Conservation (phyloP, 2,329 filamentous ascomycete species). For the Scedosporium boydii region DNA sequence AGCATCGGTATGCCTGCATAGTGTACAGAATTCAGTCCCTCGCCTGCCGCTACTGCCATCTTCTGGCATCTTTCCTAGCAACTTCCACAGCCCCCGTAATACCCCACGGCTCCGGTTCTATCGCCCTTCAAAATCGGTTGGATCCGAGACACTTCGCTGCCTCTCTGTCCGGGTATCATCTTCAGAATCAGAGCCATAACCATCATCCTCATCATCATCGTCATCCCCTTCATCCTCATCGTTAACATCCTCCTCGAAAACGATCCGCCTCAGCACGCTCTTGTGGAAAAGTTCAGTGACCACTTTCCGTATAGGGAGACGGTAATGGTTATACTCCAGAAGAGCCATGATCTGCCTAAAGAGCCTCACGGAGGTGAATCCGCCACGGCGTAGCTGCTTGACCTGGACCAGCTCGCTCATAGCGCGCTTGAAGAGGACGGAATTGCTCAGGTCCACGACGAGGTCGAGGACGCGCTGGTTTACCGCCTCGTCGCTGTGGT, state of each 20-base stretch:
- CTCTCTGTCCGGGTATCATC: constrained; percentile 40
- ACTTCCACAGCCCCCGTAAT: not conserved
- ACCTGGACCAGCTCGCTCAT: constrained; percentile 73
- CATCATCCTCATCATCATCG: constrained; percentile 21
- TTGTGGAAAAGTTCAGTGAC: constrained; percentile 93
- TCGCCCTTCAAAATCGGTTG: constrained; percentile 18
- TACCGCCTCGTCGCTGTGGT: constrained; percentile 49
- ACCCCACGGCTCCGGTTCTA: not conserved
- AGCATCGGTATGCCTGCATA: constrained; percentile 1
- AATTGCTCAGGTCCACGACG: constrained; percentile 83
- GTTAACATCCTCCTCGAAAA: constrained; percentile 61
- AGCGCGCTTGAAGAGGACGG: constrained; percentile 82
- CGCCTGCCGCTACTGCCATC: not conserved
- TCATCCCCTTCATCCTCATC: constrained; percentile 52
- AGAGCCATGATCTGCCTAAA: constrained; percentile 81
- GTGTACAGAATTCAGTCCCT: not conserved
- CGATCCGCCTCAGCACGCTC: constrained; percentile 71
- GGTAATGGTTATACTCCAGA: constrained; percentile 82
- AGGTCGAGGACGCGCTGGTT: constrained; percentile 77
- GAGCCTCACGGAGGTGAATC: constrained; percentile 66
- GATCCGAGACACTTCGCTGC: constrained; percentile 43
- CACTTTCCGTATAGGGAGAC: constrained; percentile 77
- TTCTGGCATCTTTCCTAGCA: too few species aligned
- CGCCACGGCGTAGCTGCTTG: constrained; percentile 62
- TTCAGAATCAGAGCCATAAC: constrained; percentile 41